A percentile compares a stretch with the other conserved stretches of the same genome.
Conservation (phyloP, 2,329 filamentous ascomycete genomes). For the Alternaria ethzedia region DNA sequence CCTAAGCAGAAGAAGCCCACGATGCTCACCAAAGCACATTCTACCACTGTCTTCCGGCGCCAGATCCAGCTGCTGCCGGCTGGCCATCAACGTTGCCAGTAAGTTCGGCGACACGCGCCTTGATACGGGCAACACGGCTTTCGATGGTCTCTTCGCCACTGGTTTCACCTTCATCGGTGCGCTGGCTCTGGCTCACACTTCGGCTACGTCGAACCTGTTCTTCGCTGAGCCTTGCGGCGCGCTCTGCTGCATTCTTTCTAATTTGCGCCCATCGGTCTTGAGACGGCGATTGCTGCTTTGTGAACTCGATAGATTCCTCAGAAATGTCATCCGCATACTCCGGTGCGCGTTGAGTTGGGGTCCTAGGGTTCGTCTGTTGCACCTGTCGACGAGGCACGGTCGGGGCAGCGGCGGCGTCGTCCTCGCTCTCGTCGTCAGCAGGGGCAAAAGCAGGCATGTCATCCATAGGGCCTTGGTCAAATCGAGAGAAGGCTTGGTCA, state of each 20-base stretch:
- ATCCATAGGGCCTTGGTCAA: constrained; percentile 85
- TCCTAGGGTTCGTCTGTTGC: constrained; percentile 20
- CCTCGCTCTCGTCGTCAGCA: constrained; percentile 46
- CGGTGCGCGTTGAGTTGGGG: constrained; percentile 25
- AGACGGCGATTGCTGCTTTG: constrained; percentile 44
- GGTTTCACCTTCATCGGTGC: constrained; percentile 84
- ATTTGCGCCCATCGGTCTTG: constrained; percentile 96
- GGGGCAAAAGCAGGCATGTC: constrained; percentile 88
- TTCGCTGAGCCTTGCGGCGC: constrained; percentile 71
- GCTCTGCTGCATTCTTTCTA: constrained; percentile 88
- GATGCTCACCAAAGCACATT: constrained; percentile 23
- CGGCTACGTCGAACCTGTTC: constrained; percentile 65
- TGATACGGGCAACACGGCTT: constrained; percentile 94
- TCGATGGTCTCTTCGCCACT: constrained; percentile 97
- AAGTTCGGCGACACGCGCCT: constrained; percentile 92
- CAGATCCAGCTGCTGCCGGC: constrained; percentile 13
- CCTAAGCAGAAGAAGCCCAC: too few relatives aligned
- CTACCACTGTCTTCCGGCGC: constrained; percentile 20
- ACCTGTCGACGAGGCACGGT: constrained; percentile 30
- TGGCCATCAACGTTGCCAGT: constrained; percentile 64
- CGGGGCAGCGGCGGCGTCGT: constrained; percentile 32
- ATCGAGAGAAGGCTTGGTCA: constrained; percentile 68
- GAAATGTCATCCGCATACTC: constrained; percentile 46
- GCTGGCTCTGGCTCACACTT: constrained; percentile 60
- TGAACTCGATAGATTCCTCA: constrained; percentile 51